phyloP scores from a whole-genome alignment of 2,329 filamentous ascomycete species.

The Ophiostoma sp. region DNA sequence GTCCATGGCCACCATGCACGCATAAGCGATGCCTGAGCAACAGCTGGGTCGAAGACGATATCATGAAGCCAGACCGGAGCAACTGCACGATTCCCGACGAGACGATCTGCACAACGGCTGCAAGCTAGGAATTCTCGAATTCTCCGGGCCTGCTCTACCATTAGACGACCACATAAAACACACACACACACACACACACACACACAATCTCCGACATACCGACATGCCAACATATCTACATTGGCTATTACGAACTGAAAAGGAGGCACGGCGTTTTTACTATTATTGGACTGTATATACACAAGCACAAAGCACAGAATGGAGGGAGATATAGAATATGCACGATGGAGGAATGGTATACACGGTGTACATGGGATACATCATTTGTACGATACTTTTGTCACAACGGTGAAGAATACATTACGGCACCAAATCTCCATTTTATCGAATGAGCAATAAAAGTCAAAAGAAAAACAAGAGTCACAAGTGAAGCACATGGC shows the following conservation, averaged over 20 bases:
- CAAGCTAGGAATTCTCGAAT: neutral
- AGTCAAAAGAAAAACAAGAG: neutral
- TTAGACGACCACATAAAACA: neutral
- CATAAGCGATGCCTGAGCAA: conserved; percentile 33
- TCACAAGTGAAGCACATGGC: neutral
- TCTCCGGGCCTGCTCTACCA: neutral
- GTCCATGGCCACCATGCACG: conserved; percentile 76
- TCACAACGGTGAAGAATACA: neutral
- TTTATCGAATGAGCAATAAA: neutral
- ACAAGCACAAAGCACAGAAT: conserved; percentile 6
- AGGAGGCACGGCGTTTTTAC: conserved; percentile 11
- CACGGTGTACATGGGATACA: too few relatives aligned
- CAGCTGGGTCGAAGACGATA: neutral
- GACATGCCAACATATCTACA: neutral
- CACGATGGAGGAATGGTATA: neutral
- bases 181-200: neutral
- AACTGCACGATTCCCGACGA: neutral
- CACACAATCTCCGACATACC: conserved; percentile 5
- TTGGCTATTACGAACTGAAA: conserved; percentile 9
- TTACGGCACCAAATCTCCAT: neutral
- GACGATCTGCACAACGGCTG: neutral
- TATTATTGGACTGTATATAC: conserved; percentile 16
- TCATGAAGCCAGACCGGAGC: neutral
- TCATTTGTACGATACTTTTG: conserved; percentile 10
- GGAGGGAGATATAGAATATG: neutral